Percentiles rank a stretch among this genome's conserved stretches.
These are phyloP conservation scores for Bolboschoenoplectus hybrid DNA, from an alignment of 202 grass and related monocot genomes.

Conservation along the genomic window DNA sequence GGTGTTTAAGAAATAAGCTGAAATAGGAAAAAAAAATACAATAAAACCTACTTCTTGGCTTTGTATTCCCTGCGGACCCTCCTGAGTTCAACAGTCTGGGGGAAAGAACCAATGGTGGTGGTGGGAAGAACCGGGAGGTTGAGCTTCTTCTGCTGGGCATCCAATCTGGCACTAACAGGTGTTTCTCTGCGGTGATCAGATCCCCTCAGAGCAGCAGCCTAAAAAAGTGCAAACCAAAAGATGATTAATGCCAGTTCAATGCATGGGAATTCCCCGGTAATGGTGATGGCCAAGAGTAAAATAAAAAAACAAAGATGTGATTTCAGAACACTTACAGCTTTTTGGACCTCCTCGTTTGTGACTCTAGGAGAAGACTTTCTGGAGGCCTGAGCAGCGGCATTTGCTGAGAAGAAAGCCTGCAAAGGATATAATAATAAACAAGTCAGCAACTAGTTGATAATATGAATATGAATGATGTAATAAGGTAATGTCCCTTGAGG, in stretches of 20 bases:
- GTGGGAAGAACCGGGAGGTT: conserved; percentile 90
- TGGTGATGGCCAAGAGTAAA: not conserved
- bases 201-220: conserved; percentile 90
- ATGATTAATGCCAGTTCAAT: conserved; percentile 8
- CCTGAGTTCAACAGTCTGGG: conserved; percentile 92
- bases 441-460: conserved; percentile 21
- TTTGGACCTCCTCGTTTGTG: conserved; percentile 88
- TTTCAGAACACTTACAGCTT: conserved; percentile 67
- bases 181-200: conserved; percentile 89
- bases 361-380: conserved; percentile 88
- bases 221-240: conserved; percentile 38
- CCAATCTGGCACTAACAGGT: conserved; percentile 74
- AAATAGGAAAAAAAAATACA: not conserved
- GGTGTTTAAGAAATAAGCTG: not conserved
- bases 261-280: not conserved
- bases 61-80: conserved; percentile 93
- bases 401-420: conserved; percentile 85
- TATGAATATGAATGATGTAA: conserved; percentile 1
- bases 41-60: conserved; percentile 71
- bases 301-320: not conserved
- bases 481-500: not conserved
- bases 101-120: conserved; percentile 94
- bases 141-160: conserved; percentile 94
- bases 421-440: conserved; percentile 39
- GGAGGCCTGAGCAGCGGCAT: conserved; percentile 85